A percentile compares a stretch with the other conserved stretches of the same genome.
Evolutionary conservation across 768 basidiomycete genomes (phyloP).

Genomic region (Tulasnella sp.): DNA sequence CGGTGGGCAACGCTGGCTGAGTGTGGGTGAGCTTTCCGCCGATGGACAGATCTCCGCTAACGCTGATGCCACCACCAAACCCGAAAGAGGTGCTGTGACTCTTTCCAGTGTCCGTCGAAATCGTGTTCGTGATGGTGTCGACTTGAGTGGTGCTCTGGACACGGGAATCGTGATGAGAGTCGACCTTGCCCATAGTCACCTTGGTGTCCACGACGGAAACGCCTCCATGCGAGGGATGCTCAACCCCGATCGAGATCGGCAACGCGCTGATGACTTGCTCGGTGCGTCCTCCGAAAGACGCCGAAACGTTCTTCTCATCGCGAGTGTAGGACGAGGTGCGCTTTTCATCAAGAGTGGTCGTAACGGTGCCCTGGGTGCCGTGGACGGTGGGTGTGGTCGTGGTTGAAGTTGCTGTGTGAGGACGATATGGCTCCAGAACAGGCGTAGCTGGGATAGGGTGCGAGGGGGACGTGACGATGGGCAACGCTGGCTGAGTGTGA

Average conservation of each 20-base stretch:
- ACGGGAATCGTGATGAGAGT: no score
- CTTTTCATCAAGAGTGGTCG: no score
- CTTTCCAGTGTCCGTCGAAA: background rate
- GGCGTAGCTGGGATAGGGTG: background rate
- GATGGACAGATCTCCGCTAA: background rate
- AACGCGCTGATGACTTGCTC: background rate
- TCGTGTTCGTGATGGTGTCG: background rate
- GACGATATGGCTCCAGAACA: background rate
- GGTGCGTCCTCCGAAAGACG: background rate
- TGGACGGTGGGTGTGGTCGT: no score
- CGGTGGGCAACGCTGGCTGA: background rate
- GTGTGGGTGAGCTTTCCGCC: background rate
- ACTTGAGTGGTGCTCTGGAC: background rate
- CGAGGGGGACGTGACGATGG: background rate
- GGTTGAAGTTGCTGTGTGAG: no score
- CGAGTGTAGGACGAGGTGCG: background rate
- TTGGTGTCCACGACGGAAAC: no score
- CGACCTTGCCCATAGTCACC: no score
- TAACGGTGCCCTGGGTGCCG: no score
- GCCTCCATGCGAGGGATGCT: background rate
- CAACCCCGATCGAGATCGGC: background rate
- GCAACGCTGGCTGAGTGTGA: background rate
- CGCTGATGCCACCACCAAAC: background rate
- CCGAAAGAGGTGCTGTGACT: background rate
- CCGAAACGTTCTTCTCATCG: background rate